These are phyloP conservation scores for Xylaria sp. DNA, from an alignment of 2,329 filamentous ascomycete genomes.

Conservation along the genomic window DNA sequence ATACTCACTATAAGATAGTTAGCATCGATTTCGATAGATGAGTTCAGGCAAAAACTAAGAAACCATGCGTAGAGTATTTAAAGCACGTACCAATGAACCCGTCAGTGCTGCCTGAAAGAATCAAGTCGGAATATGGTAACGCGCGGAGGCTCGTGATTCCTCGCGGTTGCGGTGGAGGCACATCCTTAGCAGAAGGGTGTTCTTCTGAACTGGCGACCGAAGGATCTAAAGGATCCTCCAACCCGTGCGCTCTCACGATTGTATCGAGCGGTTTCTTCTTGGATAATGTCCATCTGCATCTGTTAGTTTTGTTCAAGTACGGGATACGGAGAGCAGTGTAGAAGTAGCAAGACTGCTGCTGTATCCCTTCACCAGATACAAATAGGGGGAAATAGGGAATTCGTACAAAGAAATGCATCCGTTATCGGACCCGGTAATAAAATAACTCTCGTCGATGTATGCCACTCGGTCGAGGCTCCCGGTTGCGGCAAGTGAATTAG, in stretches of 20 bases:
- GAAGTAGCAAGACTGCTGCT: background rate
- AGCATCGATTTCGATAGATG: conserved; percentile 8
- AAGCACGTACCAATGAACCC: conserved; percentile 68
- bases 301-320: conserved; percentile 53
- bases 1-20: conserved; percentile 31
- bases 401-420: conserved; percentile 82
- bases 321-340: background rate
- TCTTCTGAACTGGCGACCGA: conserved; percentile 78
- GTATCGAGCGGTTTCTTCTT: conserved; percentile 95
- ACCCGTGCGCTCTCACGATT: conserved; percentile 82
- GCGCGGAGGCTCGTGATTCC: conserved; percentile 91
- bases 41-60: background rate
- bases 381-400: background rate
- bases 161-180: conserved; percentile 75
- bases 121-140: conserved; percentile 88
- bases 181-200: conserved; percentile 65
- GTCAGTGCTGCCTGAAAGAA: conserved; percentile 95
- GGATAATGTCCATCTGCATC: conserved; percentile 35
- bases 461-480: conserved; percentile 93
- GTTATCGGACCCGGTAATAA: conserved; percentile 94
- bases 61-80: background rate
- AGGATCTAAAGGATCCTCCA: conserved; percentile 76
- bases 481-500: conserved; percentile 70
- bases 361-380: background rate
- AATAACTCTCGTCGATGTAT: conserved; percentile 87